A percentile compares a stretch with the other conserved stretches of the same genome.
Conservation (phyloP, 352 stramenopile genomes). For the Pythium biforme region DNA sequence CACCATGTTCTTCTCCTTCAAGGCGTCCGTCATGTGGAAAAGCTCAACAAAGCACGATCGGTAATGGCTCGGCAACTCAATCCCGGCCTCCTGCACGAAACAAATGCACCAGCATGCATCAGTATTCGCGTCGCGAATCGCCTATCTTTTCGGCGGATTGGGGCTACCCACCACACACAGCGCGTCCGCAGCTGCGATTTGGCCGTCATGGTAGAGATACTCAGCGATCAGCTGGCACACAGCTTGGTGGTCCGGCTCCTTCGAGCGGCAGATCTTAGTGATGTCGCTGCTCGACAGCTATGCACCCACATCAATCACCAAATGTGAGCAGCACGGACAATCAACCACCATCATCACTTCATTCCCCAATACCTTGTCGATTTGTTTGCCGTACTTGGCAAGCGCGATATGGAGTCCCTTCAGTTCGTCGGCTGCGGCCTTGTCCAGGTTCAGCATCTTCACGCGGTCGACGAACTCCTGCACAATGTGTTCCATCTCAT, state of each 20-base stretch:
- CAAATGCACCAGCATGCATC: neutral
- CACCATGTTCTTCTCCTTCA: slow-evolving; percentile 63
- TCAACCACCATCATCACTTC: neutral
- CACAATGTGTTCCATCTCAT: slow-evolving; percentile 64
- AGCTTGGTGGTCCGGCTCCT: slow-evolving; percentile 61
- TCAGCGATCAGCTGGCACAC: slow-evolving; percentile 68
- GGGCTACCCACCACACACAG: slow-evolving; percentile 54
- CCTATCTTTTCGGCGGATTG: neutral
- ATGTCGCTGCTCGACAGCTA: slow-evolving; percentile 55
- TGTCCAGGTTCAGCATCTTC: slow-evolving; percentile 66
- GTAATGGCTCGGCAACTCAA: slow-evolving; percentile 51
- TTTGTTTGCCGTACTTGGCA: slow-evolving; percentile 78
- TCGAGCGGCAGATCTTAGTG: slow-evolving; percentile 56
- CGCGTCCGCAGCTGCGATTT: slow-evolving; percentile 67
- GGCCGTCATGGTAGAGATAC: slow-evolving; percentile 78
- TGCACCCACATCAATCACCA: neutral
- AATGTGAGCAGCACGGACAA: neutral
- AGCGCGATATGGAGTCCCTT: slow-evolving; percentile 67
- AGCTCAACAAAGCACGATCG: slow-evolving; percentile 69
- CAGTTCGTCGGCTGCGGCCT: slow-evolving; percentile 64
- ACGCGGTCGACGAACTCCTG: slow-evolving; percentile 67
- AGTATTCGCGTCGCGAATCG: neutral
- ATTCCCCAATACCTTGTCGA: slow-evolving; percentile 57
- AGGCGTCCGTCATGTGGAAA: slow-evolving; percentile 58
- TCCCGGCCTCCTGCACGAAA: slow-evolving; percentile 46